Conservation (phyloP, 805 yeast genomes). For the Vanderwaltozyma polyspora region DNA sequence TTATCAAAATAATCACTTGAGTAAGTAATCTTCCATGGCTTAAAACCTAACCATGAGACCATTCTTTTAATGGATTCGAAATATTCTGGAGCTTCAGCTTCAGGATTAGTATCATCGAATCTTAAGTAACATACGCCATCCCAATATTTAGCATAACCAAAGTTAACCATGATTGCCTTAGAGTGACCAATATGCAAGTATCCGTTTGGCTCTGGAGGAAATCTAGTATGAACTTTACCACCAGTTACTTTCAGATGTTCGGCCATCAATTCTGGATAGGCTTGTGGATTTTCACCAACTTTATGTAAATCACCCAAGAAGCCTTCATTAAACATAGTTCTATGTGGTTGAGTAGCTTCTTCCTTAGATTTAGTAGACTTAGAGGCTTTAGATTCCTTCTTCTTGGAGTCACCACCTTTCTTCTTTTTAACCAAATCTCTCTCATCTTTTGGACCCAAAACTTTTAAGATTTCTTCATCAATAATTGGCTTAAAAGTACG, state of each 20-base stretch:
- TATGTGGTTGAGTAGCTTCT: constrained; percentile 15
- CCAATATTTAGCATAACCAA: constrained; percentile 87
- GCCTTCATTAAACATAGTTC: constrained; percentile 91
- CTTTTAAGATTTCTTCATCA: constrained; percentile 59
- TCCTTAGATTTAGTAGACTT: constrained; percentile 3
- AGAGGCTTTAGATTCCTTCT: constrained; percentile 11
- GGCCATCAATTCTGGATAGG: constrained; percentile 69
- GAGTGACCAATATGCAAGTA: constrained; percentile 97
- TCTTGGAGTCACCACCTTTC: constrained; percentile 34
- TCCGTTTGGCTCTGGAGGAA: constrained; percentile 98
- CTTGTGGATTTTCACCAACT: constrained; percentile 92
- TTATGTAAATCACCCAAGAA: constrained; percentile 90
- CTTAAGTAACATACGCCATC: constrained; percentile 85
- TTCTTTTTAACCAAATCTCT: constrained; percentile 77
- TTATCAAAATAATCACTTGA: constrained; percentile 91
- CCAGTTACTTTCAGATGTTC: constrained; percentile 69
- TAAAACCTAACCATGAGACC: constrained; percentile 88
- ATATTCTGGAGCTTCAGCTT: constrained; percentile 91
- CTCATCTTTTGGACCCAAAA: constrained; percentile 92
- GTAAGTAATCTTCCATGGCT: constrained; percentile 89
- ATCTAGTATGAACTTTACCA: constrained; percentile 83
- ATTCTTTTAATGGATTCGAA: constrained; percentile 75
- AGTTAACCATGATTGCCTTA: constrained; percentile 94
- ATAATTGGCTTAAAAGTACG: constrained; percentile 75
- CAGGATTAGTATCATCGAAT: constrained; percentile 97